These are phyloP conservation scores for Actinomortierella ambigua DNA, from an alignment of 371 early-diverging fungal species.

Conservation along the genomic window DNA sequence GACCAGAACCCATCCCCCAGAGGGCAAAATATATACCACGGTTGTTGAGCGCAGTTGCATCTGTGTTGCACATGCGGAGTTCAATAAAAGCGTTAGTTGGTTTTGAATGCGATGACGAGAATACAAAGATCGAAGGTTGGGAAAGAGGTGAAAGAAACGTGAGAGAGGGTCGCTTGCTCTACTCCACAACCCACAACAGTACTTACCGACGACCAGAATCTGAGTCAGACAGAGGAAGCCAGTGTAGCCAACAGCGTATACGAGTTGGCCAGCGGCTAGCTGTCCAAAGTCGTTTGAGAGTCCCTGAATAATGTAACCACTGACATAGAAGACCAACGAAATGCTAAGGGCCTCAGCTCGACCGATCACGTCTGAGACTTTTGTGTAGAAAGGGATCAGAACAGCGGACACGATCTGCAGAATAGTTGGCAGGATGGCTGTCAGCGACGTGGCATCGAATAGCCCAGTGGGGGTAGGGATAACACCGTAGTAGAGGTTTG, in stretches of 20 bases:
- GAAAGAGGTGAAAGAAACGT: neutral
- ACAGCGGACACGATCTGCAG: slow-evolving; percentile 45
- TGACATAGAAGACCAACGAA: slow-evolving; percentile 34
- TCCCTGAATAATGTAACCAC: slow-evolving; percentile 41
- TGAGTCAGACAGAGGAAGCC: slow-evolving; percentile 41
- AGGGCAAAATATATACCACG: slow-evolving; percentile 16
- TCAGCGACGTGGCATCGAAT: slow-evolving; percentile 25
- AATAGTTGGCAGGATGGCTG: slow-evolving; percentile 32
- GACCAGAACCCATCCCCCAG: slow-evolving; percentile 25
- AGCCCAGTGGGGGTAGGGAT: slow-evolving; percentile 19
- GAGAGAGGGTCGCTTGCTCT: too few relatives aligned
- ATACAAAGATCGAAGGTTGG: too few relatives aligned
- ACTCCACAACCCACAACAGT: neutral
- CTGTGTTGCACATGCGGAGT: neutral
- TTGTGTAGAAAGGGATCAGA: slow-evolving; percentile 48
- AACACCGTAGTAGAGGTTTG: slow-evolving; percentile 13
- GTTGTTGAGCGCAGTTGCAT: slow-evolving; percentile 12
- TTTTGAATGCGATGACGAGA: too few relatives aligned
- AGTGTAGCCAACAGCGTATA: slow-evolving; percentile 47
- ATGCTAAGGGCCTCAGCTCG: slow-evolving; percentile 39
- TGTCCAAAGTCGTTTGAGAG: slow-evolving; percentile 34
- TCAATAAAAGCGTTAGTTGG: neutral
- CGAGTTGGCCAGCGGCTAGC: slow-evolving; percentile 47
- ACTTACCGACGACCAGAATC: slow-evolving; percentile 47
- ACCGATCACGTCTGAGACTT: slow-evolving; percentile 48